Conservation (phyloP, 2,329 filamentous ascomycete species). For the Iodosphaeria phyllophila region DNA sequence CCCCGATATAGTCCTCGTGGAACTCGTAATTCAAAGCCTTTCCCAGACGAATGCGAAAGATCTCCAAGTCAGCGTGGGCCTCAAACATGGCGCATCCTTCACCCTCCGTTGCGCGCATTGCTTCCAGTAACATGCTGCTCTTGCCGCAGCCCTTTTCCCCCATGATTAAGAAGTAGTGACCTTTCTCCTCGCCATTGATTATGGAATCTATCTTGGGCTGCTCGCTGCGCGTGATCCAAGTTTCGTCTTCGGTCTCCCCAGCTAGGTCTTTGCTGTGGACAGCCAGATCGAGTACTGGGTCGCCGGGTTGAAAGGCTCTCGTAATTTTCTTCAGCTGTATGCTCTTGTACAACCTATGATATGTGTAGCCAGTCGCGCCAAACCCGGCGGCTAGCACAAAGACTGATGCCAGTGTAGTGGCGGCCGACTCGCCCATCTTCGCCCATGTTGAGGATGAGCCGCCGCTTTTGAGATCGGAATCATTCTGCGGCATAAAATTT, state of each 20-base stretch:
- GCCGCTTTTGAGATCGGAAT: too few species aligned
- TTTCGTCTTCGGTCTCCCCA: conserved; percentile 26
- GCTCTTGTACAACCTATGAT: conserved; percentile 75
- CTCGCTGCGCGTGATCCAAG: conserved; percentile 74
- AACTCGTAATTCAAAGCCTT: conserved; percentile 94
- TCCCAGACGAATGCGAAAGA: conserved; percentile 80
- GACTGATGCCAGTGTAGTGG: conserved; percentile 60
- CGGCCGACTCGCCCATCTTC: conserved; percentile 57
- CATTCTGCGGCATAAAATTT: too few species aligned
- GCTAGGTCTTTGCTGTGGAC: conserved; percentile 40
- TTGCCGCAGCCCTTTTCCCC: conserved; percentile 96
- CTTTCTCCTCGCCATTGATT: conserved; percentile 49
- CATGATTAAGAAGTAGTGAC: conserved; percentile 81
- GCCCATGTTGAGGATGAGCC: conserved; percentile 20
- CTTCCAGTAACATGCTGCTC: conserved; percentile 62
- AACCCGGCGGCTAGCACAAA: conserved; percentile 49
- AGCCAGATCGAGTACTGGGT: conserved; percentile 71
- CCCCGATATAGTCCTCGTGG: conserved; percentile 94
- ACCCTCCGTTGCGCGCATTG: conserved; percentile 75
- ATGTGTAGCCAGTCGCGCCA: conserved; percentile 51
- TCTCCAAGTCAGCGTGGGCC: conserved; percentile 84
- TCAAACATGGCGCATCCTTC: conserved; percentile 91
- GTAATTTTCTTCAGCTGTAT: conserved; percentile 85
- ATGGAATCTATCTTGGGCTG: conserved; percentile 71
- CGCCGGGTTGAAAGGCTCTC: conserved; percentile 78